Evolutionary conservation across 2,329 filamentous ascomycete species (phyloP), one percentile per base, ranked within the genome.

Genomic region (Dactylellina haptotyla): DNA sequence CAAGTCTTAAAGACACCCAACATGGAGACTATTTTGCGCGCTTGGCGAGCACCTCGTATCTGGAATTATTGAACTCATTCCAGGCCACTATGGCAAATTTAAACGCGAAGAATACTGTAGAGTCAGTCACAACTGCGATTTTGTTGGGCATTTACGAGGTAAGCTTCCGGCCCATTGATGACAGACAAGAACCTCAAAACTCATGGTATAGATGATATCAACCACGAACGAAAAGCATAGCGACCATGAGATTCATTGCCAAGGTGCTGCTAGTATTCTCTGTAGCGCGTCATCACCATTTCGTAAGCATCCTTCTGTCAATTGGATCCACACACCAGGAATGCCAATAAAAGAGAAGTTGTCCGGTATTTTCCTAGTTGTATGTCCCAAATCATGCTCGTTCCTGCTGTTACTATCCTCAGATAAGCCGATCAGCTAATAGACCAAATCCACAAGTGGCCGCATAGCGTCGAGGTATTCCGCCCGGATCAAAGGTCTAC

Each of bases 191-290:
- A 10, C 20, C 18, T 26, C 8, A 25, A n/a, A 8, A 10, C 6
- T 30, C 20, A 10, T 14, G 25, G 12, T 56, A 34, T 23, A 61
- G 56, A 61, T 61, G 43, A 37, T 61, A 46, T 48, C 56, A 23
- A 46, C 56, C 1, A 61, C 56, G 6, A 61, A 46, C 20, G 56
- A 61, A 5, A 45, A 34, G 16, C 56, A 39, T 4, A 46, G 56
- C 25, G 12, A 37, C 5, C 56, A 61, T 23, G 37, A 26, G 1
- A 46, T 61, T 16, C 56, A 61, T 18, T 46, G 39, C 43, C 39
- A 48, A 10, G 56, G 56, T 16, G 56, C 56, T 9, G 56, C 56
- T 1, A 61, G 56, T n/a, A 61, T 61, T 34, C 26, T 61, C 1
- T 61, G 41, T 10, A 37, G 26, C 18, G 23, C 41, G 2, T n/a